Evolutionary conservation across 768 basidiomycete genomes (phyloP).

Genomic region (Polyporus arcularius): DNA sequence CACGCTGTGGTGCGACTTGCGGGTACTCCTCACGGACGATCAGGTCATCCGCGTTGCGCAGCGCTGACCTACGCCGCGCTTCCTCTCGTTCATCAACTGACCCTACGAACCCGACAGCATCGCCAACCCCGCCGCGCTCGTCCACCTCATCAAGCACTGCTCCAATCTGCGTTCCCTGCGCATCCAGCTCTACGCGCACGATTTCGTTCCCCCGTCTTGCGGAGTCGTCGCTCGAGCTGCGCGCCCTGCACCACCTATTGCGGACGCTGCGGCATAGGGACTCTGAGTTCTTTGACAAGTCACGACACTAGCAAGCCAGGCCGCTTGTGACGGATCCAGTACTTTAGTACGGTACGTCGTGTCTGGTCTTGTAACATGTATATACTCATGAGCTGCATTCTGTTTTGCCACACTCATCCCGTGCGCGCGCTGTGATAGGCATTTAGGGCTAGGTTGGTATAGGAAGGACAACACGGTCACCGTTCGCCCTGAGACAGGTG

Average conservation of each 20-base stretch:
- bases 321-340: too few relatives aligned
- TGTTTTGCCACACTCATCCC: too few relatives aligned
- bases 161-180: not conserved
- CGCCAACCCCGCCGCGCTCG: not conserved
- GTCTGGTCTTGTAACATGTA: too few relatives aligned
- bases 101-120: not conserved
- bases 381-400: too few relatives aligned
- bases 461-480: too few relatives aligned
- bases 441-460: too few relatives aligned
- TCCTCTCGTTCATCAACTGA: not conserved
- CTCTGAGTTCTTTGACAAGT: too few relatives aligned
- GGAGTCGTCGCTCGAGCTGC: not conserved
- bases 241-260: not conserved
- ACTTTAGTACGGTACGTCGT: too few relatives aligned
- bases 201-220: not conserved
- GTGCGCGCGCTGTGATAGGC: too few relatives aligned
- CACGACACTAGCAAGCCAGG: too few relatives aligned
- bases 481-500: too few relatives aligned
- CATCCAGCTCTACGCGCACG: not conserved
- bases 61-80: not conserved
- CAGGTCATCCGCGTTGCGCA: not conserved
- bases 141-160: not conserved
- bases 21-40: not conserved
- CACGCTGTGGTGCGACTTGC: not conserved
- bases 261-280: not conserved